Evolutionary conservation across 2,329 filamentous ascomycete species (phyloP).

Genomic region (Sporothrix sp.): DNA sequence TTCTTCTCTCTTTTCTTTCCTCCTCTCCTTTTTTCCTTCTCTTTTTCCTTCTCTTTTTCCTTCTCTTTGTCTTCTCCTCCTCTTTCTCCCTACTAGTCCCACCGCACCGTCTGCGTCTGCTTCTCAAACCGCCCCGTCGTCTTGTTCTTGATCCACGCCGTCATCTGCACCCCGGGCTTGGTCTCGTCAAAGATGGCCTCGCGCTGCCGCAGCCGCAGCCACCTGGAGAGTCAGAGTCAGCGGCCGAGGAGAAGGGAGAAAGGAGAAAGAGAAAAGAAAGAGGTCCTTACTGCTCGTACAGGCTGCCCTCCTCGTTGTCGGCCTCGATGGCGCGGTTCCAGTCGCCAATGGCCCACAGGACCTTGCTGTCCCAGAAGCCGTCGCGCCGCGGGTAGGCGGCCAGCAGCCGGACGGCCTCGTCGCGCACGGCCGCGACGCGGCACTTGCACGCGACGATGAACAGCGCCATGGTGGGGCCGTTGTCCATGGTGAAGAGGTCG

Average conservation of each 20-base stretch:
- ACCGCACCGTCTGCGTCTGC: slow-evolving; percentile 4
- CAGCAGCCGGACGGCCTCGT: slow-evolving; percentile 32
- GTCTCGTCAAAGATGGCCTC: slow-evolving; percentile 14
- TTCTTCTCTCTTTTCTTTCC: background rate
- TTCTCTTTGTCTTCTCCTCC: background rate
- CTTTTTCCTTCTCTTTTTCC: background rate
- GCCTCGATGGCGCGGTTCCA: slow-evolving; percentile 30
- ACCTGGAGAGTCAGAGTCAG: slow-evolving; percentile 1
- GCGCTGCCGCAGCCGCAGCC: slow-evolving; percentile 14
- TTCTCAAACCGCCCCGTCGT: slow-evolving; percentile 9
- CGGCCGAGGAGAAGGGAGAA: too few relatives aligned
- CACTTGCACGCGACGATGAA: slow-evolving; percentile 34
- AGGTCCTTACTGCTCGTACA: slow-evolving; percentile 25
- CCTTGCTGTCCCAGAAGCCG: slow-evolving; percentile 33
- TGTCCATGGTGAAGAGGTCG: slow-evolving; percentile 35
- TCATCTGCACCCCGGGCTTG: slow-evolving; percentile 11
- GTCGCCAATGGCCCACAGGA: slow-evolving; percentile 31
- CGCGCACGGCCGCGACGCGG: slow-evolving; percentile 28
- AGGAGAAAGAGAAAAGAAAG: background rate
- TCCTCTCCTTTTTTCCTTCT: background rate
- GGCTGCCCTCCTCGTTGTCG: slow-evolving; percentile 25
- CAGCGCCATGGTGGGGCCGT: slow-evolving; percentile 36
- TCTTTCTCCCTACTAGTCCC: slow-evolving; percentile 3
- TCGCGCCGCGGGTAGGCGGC: slow-evolving; percentile 33
- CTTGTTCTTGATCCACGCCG: slow-evolving; percentile 9